Conservation (phyloP, 495 filamentous ascomycete species). For the Cryomyces minteri region DNA sequence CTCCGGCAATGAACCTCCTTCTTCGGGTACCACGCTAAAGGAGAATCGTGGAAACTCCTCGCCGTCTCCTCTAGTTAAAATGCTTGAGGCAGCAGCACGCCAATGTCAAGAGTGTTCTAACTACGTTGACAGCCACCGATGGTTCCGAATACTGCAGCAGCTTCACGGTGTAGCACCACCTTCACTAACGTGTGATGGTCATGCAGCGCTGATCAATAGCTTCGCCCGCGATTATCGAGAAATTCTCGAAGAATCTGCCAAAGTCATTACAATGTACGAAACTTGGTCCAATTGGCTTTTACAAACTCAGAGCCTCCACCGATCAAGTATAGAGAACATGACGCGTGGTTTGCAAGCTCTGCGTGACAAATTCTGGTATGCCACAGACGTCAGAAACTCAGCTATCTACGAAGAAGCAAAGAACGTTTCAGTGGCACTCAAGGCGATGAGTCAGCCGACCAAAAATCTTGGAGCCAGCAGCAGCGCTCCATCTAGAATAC, state of each 20-base stretch:
- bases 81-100: conserved; percentile 48
- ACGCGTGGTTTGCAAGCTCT: conserved; percentile 47
- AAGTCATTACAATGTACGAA: conserved; percentile 53
- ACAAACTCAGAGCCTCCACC: conserved; percentile 51
- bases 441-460: conserved; percentile 55
- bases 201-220: conserved; percentile 48
- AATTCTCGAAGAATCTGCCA: conserved; percentile 42
- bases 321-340: conserved; percentile 45
- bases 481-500: conserved; percentile 21
- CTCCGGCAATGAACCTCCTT: no score
- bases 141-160: conserved; percentile 48
- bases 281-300: conserved; percentile 61
- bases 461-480: conserved; percentile 35
- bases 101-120: conserved; percentile 51
- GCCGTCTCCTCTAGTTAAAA: conserved; percentile 28
- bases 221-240: conserved; percentile 51
- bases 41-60: no score
- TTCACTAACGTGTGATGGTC: conserved; percentile 44
- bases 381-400: conserved; percentile 88
- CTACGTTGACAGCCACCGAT: conserved; percentile 50
- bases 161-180: conserved; percentile 41
- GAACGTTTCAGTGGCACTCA: conserved; percentile 71
- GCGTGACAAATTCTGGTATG: conserved; percentile 97
- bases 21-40: no score
- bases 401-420: conserved; percentile 76